Percentiles rank a stretch among this genome's conserved stretches.
Conservation (phyloP, 2,329 filamentous ascomycete genomes). For the Hymenoscyphus infarciens region DNA sequence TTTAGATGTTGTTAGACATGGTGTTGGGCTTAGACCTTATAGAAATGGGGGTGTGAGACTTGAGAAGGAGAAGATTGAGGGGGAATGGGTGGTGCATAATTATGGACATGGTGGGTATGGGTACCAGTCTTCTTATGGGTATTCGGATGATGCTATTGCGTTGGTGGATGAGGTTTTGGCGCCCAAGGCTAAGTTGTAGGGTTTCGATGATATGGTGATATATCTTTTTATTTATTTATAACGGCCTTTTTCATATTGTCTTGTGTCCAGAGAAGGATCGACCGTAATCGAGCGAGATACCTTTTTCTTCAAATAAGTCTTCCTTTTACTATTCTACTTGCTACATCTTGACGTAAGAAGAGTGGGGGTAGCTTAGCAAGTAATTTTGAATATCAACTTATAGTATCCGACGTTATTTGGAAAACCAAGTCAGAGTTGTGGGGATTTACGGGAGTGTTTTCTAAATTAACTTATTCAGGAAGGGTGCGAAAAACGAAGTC, state of each 20-base stretch:
- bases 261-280: no score
- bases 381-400: no score
- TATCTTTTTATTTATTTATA: neutral
- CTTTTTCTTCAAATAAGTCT: no score
- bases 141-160: slow-evolving; percentile 61
- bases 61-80: slow-evolving; percentile 56
- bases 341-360: no score
- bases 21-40: slow-evolving; percentile 63
- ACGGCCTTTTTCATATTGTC: neutral
- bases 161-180: slow-evolving; percentile 54
- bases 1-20: slow-evolving; percentile 62
- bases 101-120: slow-evolving; percentile 62
- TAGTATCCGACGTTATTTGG: no score
- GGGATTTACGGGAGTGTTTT: no score
- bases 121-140: slow-evolving; percentile 64
- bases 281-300: no score
- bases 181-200: slow-evolving; percentile 10
- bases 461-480: no score
- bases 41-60: slow-evolving; percentile 58
- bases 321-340: no score
- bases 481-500: no score
- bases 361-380: no score
- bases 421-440: no score
- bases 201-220: neutral
- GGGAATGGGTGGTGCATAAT: slow-evolving; percentile 54